Base-by-base conservation (phyloP, 352 stramenopile genomes). In the Globisporangium carolinianum region DNA sequence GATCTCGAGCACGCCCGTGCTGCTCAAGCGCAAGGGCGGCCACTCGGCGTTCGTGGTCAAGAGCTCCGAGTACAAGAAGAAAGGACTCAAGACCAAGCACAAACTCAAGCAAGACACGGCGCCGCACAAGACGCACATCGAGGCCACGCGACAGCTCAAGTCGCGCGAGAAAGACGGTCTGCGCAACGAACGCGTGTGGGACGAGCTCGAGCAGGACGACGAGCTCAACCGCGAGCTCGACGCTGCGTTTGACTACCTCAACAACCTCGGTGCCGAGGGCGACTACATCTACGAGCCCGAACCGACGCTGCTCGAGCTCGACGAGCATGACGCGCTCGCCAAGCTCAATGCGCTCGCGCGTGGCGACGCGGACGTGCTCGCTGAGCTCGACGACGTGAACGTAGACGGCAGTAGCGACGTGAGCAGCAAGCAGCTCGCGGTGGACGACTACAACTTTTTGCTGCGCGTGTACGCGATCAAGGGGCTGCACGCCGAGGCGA, bases 401-500 rank as follows among this genome's bases (percentile, higher is more conserved):
- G 55, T 59, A 17, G 61, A 64, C 50, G n/a, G n/a, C n/a, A n/a
- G n/a, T n/a, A 51, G n/a, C 8, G 55, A 56, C 37, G 39, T 32
- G 8, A 11, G 17, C 35, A 8, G 52, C 17, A 72, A 76, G 53
- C 48, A 76, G 48, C 70, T 90, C 8, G 65, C 65, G 0, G 79
- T 88, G 8, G 67, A 81, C 1, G 80, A 89, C 62, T 89, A 91
- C 66, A 89, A 90, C 67, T 87, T 89, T 12, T 24, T 91, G 36
- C 64, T 93, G 58, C 62, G 71, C 37, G 79, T 91, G 51, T 90
- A 89, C 63, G 83, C 83, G 4, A 55, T 84, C 52, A 87, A 91
- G 62, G 79, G 79, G 0, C 54, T 78, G 9, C 60, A 72, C 45
- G 71, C 78, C 10, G 67, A 87, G 53, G 80, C 80, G 12, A 87